Evolutionary conservation across 176 grass and related monocot genomes (phyloP).

Genomic region (Themeda triandra): DNA sequence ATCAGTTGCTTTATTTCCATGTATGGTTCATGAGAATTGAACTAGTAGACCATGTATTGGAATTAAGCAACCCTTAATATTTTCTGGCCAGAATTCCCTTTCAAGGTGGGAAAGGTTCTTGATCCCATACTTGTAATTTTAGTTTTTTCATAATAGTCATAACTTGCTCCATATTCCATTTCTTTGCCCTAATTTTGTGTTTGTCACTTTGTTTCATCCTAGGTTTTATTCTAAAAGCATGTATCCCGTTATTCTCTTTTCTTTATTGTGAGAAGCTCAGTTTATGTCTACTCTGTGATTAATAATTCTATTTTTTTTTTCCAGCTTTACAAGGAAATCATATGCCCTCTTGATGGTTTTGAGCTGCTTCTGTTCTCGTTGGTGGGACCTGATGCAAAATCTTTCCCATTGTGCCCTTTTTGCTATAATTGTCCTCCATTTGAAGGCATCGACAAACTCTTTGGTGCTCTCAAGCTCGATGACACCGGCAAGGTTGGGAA

Average conservation of each 20-base stretch:
- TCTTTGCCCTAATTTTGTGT: not conserved
- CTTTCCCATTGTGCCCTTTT: slow-evolving; percentile 83
- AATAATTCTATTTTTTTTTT: slow-evolving; percentile 35
- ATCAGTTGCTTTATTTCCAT: slow-evolving; percentile 4
- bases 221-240: not conserved
- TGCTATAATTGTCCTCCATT: slow-evolving; percentile 95
- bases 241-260: not conserved
- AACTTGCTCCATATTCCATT: not conserved
- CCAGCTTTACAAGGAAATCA: slow-evolving; percentile 96
- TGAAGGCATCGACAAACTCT: slow-evolving; percentile 92
- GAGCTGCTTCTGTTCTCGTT: slow-evolving; percentile 88
- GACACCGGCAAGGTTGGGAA: slow-evolving; percentile 60
- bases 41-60: not conserved
- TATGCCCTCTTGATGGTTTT: slow-evolving; percentile 89
- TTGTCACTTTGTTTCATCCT: not conserved
- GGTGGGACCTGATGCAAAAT: slow-evolving; percentile 81
- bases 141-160: not conserved
- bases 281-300: slow-evolving; percentile 7
- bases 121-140: not conserved
- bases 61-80: not conserved
- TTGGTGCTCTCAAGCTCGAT: slow-evolving; percentile 62
- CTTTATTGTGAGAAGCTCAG: slow-evolving; percentile 10
- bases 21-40: not conserved
- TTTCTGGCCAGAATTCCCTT: not conserved
- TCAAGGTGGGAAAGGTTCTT: not conserved